These are phyloP conservation scores for Myxozyma vanderwaltii DNA, from an alignment of 805 yeast genomes.

Conservation along the genomic window DNA sequence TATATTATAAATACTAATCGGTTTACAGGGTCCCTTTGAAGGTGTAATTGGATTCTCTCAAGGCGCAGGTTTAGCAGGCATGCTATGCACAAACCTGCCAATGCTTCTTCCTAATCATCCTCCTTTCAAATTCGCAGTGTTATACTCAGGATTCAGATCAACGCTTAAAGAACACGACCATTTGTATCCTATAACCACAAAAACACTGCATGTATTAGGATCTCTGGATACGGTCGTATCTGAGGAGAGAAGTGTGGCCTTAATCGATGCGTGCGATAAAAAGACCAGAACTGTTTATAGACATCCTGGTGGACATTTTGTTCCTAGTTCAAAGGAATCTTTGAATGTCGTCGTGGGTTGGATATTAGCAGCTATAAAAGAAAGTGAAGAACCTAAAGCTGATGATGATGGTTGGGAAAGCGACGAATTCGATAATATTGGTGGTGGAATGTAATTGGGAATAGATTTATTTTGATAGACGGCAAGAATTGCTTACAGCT, in stretches of 20 bases:
- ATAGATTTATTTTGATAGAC: too few relatives aligned
- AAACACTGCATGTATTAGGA: slow-evolving; percentile 79
- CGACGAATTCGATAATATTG: slow-evolving; percentile 43
- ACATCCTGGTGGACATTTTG: slow-evolving; percentile 98
- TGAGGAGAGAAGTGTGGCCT: slow-evolving; percentile 63
- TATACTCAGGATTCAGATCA: slow-evolving; percentile 64
- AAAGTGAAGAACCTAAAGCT: slow-evolving; percentile 9
- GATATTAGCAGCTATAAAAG: slow-evolving; percentile 27
- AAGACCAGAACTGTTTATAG: slow-evolving; percentile 53
- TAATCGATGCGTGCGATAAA: slow-evolving; percentile 55
- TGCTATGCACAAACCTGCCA: slow-evolving; percentile 62
- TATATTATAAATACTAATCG: neutral
- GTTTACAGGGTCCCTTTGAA: slow-evolving; percentile 77
- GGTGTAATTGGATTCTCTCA: slow-evolving; percentile 93
- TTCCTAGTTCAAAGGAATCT: slow-evolving; percentile 77
- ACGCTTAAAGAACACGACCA: slow-evolving; percentile 38
- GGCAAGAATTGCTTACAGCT: too few relatives aligned
- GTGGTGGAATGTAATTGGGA: slow-evolving; percentile 1
- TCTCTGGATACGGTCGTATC: slow-evolving; percentile 85
- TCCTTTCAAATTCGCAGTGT: slow-evolving; percentile 67
- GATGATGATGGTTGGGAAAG: slow-evolving; percentile 42
- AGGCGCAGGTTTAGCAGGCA: slow-evolving; percentile 86
- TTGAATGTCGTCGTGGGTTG: slow-evolving; percentile 41
- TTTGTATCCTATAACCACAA: slow-evolving; percentile 42
- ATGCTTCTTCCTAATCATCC: slow-evolving; percentile 56